Base-by-base conservation (phyloP, 2,329 filamentous ascomycete genomes). In the Aspergillus ustus region DNA sequence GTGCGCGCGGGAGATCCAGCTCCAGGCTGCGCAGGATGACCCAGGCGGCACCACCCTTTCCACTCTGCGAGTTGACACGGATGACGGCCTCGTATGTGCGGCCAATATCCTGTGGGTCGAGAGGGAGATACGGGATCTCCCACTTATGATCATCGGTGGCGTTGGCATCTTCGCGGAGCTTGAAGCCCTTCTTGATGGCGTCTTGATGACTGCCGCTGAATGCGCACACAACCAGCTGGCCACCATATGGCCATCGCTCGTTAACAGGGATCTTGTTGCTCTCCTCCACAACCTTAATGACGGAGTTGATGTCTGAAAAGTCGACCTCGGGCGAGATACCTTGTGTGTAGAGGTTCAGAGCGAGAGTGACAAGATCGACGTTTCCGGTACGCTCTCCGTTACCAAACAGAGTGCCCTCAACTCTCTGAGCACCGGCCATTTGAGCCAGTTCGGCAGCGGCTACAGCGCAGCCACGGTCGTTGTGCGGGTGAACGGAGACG, bases 41-140 rank as follows among this genome's bases (percentile, higher is more conserved):
- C 91, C 92, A 98, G 54, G 94, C 93, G 63, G 92, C 89, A 70
- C 95, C 95, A 64, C 94, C 94, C 82, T 99, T 98, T 67, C 94
- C 94, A 70, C 88, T 92, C 77, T 98, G 94, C 19, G 92, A 96
- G 83, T 98, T 99, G 85, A 98, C 94, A 63, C 94, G 91, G 75
- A 98, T 98, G 74, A 98, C 91, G 62, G 94, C 94, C 80, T 98
- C 93, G 85, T 98, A 98, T n/a, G 89, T 97, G 61, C 94, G 89
- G 54, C 94, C 94, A 66, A 98, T 97, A 73, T 98, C 94, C 72
- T 91, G 85, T 5, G 94, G 94, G 73, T 98, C 94, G 70, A 98
- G 85, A 13, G 94, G 94, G 52, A 98, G 89, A 75, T 98, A 98
- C 0, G 94, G 94, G 44, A 97, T 85, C 69, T 91, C 82, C 94